Base-by-base conservation (phyloP, 805 yeast genomes). In the Wickerhamiella cacticola region DNA sequence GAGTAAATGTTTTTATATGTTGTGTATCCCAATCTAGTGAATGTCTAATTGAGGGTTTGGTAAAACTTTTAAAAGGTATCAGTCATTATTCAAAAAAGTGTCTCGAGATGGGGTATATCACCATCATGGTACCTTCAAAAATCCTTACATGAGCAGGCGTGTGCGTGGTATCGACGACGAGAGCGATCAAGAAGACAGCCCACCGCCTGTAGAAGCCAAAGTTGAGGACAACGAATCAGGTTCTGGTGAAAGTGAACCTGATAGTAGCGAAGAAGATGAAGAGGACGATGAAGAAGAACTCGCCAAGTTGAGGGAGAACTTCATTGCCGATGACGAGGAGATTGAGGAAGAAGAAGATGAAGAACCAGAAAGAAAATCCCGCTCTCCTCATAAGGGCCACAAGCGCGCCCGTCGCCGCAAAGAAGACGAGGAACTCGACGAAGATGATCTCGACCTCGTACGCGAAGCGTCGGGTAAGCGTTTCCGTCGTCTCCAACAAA, bases 241-340 rank as follows among this genome's bases (percentile, higher is more conserved):
- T 15, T 34, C 39, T 21, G 41, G 41, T 5, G 41, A 36, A 12
- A 34, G 33, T 22, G 41, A 44, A 12, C 41, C 34, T 44, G 54
- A 53, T 12, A 49, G 49, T n/a, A 49, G 45, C 18, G 74, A 70
- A 42, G 94, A 83, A 48, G 96, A 88, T 52, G 96, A 87, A 35
- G 95, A 83, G 6, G 94, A 84, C 25, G 94, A 87, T 59, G 96
- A 82, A 59, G 96, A 88, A 55, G 96, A 88, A 59, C 78, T 82
- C 41, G 74, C 80, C 54, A 76, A 75, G 56, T 81, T 88, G 36
- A 76, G 89, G 42, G 95, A 87, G 52, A 96, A 96, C 0, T 87
- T 89, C 64, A 88, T 89, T 58, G 96, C 85, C 8, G 96, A 87
- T 57, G 95, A 85, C 56, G 95, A 82, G 50, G 79, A 72, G 21